phyloP scores from a whole-genome alignment of 352 stramenopile genomes.

The Blastocystis sp. region DNA sequence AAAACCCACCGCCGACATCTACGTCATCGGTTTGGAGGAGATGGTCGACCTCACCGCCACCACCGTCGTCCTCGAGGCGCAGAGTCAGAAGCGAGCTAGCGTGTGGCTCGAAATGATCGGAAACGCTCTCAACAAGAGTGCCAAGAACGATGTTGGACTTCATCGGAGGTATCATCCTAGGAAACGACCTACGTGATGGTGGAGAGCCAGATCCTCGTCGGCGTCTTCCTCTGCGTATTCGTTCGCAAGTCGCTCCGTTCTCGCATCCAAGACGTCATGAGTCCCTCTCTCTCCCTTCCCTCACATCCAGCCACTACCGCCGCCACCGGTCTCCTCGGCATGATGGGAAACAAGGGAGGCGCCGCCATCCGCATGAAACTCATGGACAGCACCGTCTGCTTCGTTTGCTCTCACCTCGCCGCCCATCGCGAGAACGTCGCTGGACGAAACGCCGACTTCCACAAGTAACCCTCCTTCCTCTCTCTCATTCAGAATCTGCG shows the following conservation, averaged over 20 bases:
- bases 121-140: constrained; percentile 73
- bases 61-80: constrained; percentile 92
- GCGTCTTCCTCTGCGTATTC: constrained; percentile 90
- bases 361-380: constrained; percentile 84
- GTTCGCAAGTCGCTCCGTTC: constrained; percentile 65
- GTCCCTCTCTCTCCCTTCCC: too few species aligned
- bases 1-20: constrained; percentile 67
- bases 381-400: constrained; percentile 92
- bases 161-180: constrained; percentile 37
- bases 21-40: constrained; percentile 87
- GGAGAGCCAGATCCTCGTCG: constrained; percentile 83
- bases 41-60: constrained; percentile 98
- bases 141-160: constrained; percentile 44
- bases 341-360: constrained; percentile 97
- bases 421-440: constrained; percentile 91
- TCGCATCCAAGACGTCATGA: constrained; percentile 55
- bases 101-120: constrained; percentile 78
- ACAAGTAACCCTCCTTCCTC: constrained; percentile 86
- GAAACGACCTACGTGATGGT: constrained; percentile 66
- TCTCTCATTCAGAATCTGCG: background rate
- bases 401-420: constrained; percentile 93
- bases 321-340: constrained; percentile 90
- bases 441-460: constrained; percentile 89
- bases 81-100: constrained; percentile 75
- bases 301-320: constrained; percentile 77